Percentiles rank a stretch among this genome's conserved stretches.
Conservation (phyloP, 2,329 filamentous ascomycete species). For the Diaporthe citrichinensis region DNA sequence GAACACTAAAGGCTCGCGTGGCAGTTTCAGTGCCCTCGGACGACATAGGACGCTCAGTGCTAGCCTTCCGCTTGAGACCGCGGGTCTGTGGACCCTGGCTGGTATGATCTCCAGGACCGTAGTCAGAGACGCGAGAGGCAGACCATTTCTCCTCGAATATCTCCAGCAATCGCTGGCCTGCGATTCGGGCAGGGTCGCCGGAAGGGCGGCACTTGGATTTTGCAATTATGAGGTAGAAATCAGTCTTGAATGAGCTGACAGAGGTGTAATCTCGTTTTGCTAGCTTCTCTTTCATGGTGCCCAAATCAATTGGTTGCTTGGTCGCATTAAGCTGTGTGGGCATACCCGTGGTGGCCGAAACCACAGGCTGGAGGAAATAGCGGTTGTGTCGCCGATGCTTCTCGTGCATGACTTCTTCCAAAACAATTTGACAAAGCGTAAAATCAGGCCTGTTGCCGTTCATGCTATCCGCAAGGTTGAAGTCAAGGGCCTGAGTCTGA, state of each 20-base stretch:
- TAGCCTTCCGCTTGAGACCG: background rate
- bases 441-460: too few species aligned
- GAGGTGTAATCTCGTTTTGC: background rate
- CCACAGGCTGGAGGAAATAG: background rate
- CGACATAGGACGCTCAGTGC: background rate
- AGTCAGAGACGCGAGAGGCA: background rate
- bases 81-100: too few species aligned
- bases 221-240: background rate
- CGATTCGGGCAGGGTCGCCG: rapidly evolving
- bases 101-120: background rate
- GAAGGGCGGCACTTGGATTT: background rate
- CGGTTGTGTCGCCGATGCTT: background rate
- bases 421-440: background rate
- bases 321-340: background rate
- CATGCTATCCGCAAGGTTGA: background rate
- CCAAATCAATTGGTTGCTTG: background rate
- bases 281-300: background rate
- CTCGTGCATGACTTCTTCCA: background rate
- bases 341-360: background rate
- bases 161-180: background rate
- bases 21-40: background rate
- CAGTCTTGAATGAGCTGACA: background rate
- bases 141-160: background rate
- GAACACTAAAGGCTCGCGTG: background rate
- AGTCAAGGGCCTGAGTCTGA: too few species aligned